Conservation (phyloP, 495 filamentous ascomycete genomes). For the Penicillium turbatum region DNA sequence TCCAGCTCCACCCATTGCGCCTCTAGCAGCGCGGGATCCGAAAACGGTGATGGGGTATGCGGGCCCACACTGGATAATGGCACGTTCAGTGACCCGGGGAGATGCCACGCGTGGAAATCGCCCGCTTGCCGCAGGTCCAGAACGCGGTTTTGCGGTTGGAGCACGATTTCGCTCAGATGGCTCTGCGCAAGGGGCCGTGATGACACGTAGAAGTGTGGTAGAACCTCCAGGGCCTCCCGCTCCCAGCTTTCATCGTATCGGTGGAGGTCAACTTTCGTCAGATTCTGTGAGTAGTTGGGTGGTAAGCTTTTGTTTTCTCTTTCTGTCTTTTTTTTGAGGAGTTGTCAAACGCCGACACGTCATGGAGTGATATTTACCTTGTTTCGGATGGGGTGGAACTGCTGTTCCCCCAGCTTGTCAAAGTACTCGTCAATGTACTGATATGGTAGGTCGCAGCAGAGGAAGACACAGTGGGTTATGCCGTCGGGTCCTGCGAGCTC, state of each 20-base stretch:
- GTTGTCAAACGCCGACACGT: not conserved
- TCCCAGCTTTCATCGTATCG: constrained; percentile 54
- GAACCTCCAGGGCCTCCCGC: constrained; percentile 37
- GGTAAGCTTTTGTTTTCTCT: not conserved
- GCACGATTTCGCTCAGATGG: constrained; percentile 21
- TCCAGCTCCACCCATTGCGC: constrained; percentile 46
- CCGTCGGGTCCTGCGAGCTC: constrained; percentile 44
- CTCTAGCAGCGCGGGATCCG: constrained; percentile 39
- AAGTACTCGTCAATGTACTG: constrained; percentile 61
- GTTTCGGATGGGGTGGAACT: constrained; percentile 56
- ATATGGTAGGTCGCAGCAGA: constrained; percentile 60
- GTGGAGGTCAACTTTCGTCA: constrained; percentile 49
- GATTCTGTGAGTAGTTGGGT: constrained; percentile 27
- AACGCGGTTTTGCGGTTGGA: constrained; percentile 28
- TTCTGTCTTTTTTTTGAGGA: not conserved
- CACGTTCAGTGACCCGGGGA: constrained; percentile 44
- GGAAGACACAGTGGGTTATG: constrained; percentile 53
- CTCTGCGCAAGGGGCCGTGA: constrained; percentile 23
- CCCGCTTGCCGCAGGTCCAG: constrained; percentile 39
- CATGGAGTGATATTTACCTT: constrained; percentile 34
- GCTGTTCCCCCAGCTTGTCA: constrained; percentile 43
- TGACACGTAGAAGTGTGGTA: constrained; percentile 32
- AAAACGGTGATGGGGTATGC: constrained; percentile 43
- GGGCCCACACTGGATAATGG: constrained; percentile 32
- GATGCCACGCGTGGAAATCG: constrained; percentile 42